Evolutionary conservation across 495 filamentous ascomycete genomes (phyloP).

Genomic region (Daldinia concentrica): DNA sequence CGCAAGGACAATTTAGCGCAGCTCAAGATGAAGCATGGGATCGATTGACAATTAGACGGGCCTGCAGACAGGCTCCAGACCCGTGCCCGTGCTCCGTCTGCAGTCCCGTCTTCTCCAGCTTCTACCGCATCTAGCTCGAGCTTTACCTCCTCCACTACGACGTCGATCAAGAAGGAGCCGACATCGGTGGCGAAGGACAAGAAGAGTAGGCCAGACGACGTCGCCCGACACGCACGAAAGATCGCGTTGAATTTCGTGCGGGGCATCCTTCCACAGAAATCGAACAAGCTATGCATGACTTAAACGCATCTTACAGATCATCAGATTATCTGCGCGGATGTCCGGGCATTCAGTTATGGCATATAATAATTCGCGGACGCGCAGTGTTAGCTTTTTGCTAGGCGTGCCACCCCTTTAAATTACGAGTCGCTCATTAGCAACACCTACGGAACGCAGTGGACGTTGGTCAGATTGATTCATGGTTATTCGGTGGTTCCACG

Average conservation of each 20-base stretch:
- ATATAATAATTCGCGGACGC: slow-evolving; percentile 26
- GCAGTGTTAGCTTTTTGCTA: slow-evolving; percentile 26
- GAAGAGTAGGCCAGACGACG: slow-evolving; percentile 46
- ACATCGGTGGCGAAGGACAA: slow-evolving; percentile 43
- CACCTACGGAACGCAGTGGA: slow-evolving; percentile 36
- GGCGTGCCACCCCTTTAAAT: slow-evolving; percentile 31
- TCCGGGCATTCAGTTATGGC: slow-evolving; percentile 28
- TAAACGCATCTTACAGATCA: slow-evolving; percentile 31
- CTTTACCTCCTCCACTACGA: slow-evolving; percentile 38
- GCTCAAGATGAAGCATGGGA: slow-evolving; percentile 96
- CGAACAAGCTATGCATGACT: slow-evolving; percentile 48
- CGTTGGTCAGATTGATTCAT: slow-evolving; percentile 38
- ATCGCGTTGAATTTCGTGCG: slow-evolving; percentile 58
- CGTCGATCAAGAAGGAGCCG: slow-evolving; percentile 44
- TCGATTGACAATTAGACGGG: slow-evolving; percentile 87
- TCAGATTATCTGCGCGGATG: slow-evolving; percentile 22
- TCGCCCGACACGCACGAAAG: slow-evolving; percentile 51
- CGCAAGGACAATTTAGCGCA: slow-evolving; percentile 97
- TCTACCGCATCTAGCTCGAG: slow-evolving; percentile 50
- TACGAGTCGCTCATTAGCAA: slow-evolving; percentile 41
- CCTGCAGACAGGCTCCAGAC: slow-evolving; percentile 62
- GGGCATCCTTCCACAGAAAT: slow-evolving; percentile 45
- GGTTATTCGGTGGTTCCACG: slow-evolving; percentile 34
- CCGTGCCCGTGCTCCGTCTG: slow-evolving; percentile 53
- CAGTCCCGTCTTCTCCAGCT: slow-evolving; percentile 61